Percentiles rank a stretch among this genome's conserved stretches.
These are phyloP conservation scores for Pichia sp. DNA, from an alignment of 1,139 yeast genomes.

Conservation along the genomic window DNA sequence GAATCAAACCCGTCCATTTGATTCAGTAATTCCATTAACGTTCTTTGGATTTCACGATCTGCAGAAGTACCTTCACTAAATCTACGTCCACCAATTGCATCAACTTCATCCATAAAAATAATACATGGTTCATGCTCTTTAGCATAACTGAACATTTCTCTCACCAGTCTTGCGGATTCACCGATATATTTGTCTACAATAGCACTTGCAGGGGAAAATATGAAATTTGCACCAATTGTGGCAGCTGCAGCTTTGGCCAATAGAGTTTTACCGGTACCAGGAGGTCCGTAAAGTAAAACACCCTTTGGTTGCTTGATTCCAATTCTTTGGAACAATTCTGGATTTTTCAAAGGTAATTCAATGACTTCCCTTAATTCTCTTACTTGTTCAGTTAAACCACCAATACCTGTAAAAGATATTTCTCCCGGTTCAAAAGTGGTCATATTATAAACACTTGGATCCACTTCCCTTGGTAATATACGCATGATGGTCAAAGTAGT, in stretches of 20 bases:
- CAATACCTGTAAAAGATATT: conserved; percentile 89
- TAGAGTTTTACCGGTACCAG: conserved; percentile 96
- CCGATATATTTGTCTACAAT: conserved; percentile 98
- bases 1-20: conserved; percentile 99
- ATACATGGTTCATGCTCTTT: conserved; percentile 98
- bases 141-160: conserved; percentile 99
- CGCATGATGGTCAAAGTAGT: conserved; percentile 98
- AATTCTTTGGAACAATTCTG: conserved; percentile 89
- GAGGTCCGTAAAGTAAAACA: conserved; percentile 96
- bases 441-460: conserved; percentile 97
- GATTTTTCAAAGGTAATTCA: conserved; percentile 94
- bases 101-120: conserved; percentile 98
- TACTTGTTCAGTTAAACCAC: conserved; percentile 94
- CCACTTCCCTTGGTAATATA: conserved; percentile 94
- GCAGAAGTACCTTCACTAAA: conserved; percentile 98
- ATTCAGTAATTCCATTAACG: conserved; percentile 93
- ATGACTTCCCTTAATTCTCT: conserved; percentile 96
- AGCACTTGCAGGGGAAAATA: conserved; percentile 96
- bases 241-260: conserved; percentile 98
- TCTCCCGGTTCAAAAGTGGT: conserved; percentile 97
- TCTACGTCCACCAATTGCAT: conserved; percentile 98
- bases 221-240: conserved; percentile 95
- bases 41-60: conserved; percentile 97
- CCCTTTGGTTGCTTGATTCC: conserved; percentile 99
- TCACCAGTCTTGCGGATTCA: conserved; percentile 90